Conservation (phyloP, 2,329 filamentous ascomycete genomes). For the Anisogramma anomala region DNA sequence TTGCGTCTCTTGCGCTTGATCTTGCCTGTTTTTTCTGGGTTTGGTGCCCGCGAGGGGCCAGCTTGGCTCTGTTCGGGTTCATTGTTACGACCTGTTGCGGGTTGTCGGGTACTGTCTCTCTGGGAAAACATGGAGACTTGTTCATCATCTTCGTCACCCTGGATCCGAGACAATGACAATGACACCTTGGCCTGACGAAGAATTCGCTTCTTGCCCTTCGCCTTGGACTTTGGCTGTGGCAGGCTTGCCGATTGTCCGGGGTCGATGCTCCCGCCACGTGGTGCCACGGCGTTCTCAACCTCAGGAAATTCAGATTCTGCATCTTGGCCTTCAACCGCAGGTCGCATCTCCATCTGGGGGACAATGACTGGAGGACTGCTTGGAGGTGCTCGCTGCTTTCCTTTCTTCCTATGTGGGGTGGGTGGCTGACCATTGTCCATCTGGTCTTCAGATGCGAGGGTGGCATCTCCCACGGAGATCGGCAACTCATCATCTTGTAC, state of each 20-base stretch:
- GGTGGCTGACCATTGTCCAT: too few relatives aligned
- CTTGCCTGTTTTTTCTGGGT: background rate
- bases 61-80: background rate
- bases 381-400: background rate
- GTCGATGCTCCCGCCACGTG: background rate
- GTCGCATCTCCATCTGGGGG: background rate
- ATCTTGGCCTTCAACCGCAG: background rate
- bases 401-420: background rate
- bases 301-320: background rate
- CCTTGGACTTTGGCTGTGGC: background rate
- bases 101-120: constrained; percentile 1
- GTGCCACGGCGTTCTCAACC: background rate
- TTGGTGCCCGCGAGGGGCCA: background rate
- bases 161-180: constrained; percentile 10
- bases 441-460: too few relatives aligned
- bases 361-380: background rate
- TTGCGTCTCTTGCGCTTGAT: constrained; percentile 5
- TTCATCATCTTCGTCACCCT: constrained; percentile 5
- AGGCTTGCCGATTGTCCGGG: constrained; percentile 1
- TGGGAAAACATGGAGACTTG: constrained; percentile 4
- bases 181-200: constrained; percentile 4
- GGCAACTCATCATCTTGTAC: background rate
- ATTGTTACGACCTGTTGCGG: constrained; percentile 1
- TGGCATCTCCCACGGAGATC: too few relatives aligned
- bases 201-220: constrained; percentile 4